Evolutionary conservation across 257 asterid species (phyloP), one percentile per base, ranked within the genome.

Genomic region (Forsythia viridissima): DNA sequence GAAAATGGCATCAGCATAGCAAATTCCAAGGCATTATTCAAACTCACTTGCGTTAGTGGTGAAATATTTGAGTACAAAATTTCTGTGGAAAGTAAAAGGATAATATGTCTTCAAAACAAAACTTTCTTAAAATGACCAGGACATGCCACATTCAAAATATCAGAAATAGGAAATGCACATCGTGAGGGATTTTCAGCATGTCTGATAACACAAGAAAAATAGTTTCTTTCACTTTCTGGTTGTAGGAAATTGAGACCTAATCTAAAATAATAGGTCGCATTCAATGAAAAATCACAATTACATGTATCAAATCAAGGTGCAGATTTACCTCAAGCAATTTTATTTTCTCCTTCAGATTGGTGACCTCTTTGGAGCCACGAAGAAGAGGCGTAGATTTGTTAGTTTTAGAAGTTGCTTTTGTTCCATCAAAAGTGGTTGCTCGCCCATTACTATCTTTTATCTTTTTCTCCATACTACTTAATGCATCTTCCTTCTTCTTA

Each of bases 281-380:
- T 46, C 40, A 63, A 63, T 63, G 70, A 1, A 63, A 63, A 67
- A 80, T 30, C 34, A 30, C 0, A 1, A 30, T 30, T 30, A 30
- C 34, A 30, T 30, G 2, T 30, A 30, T 30, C 34, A 1, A 30
- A 30, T n/a, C 43, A 69, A 21, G 72, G 40, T 75, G 79, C 59
- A 81, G 43, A 70, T 80, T 86, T 85, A 96, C 99, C 97, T 96
- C 97, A 6, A 96, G 96, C 86, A 87, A 72, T 85, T 85, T 86
- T 79, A 96, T 87, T 84, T 85, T 96, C 84, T 91, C 96, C 90
- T 90, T 85, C 61, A 93, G 90, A 80, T 82, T 86, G 16, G 87
- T 80, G 77, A 87, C 85, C 80, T 90, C 98, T 80, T 86, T 87
- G 70, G 90, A 74, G 66, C 87, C 87, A 73, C 71, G 83, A 77